Base-by-base conservation (phyloP, 108 stramenopile genomes). In the Skeletonema grethae region DNA sequence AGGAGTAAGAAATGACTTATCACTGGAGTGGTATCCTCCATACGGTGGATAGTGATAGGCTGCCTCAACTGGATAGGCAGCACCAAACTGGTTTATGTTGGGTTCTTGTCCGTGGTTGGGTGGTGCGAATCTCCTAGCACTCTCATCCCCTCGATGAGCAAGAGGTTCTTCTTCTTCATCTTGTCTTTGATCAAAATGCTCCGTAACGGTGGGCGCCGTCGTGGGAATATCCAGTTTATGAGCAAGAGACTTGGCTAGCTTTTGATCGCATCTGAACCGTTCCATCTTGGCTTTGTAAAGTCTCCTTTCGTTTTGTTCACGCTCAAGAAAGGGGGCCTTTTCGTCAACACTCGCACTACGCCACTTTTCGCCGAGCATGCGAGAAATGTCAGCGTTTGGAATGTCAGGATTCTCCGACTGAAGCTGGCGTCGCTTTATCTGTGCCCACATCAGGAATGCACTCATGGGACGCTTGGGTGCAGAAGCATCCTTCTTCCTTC, bases 401-500 rank as follows among this genome's bases (percentile, higher is more conserved):
- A 75, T 58, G 18, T 75, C 79, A 0, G 79, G 79, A 55, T 76
- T 77, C 8, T 82, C 81, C 2, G 43, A 32, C 32, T 77, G 70
- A 2, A 77, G 64, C 7, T 38, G 16, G 18, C 63, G 38, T 3
- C 75, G 64, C 24, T 73, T 65, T 7, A 38, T 63, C 36, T 77
- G 73, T 29, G 76, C 70, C 45, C 63, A 77, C 81, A 66, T 82
- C 34, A 77, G 46, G 25, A 82, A 82, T 0, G 81, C 81, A 22
- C 50, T 63, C 81, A 82, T 82, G 5, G 80, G 80, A 1, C 80
- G 57, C 25, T 72, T 71, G 22, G 77, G 77, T 12, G 80, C 80
- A 22, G 65, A 41, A 0, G 81, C 76, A 46, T 82, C 41, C 36
- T 82, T 82, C 66, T 82, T 82, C 3, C 72, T 61, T n/a, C 81